Conservation (phyloP, 306 rosid genomes). For the Calophaca sinica region DNA sequence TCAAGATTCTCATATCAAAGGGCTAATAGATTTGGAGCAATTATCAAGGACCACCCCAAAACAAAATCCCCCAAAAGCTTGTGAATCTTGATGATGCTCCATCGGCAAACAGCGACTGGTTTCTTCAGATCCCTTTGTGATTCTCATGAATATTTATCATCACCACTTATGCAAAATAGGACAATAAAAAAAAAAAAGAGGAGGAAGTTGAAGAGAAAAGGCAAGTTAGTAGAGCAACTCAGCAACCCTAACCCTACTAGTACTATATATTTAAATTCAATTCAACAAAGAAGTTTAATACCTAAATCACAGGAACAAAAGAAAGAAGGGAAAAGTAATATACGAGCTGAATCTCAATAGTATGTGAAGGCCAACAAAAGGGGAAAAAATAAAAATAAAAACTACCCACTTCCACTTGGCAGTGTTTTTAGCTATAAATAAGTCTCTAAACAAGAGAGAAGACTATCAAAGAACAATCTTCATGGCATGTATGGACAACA, state of each 20-base stretch:
- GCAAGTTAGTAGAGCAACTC: neutral
- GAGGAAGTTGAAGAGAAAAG: neutral
- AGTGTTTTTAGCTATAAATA: neutral
- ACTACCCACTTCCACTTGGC: conserved; percentile 32
- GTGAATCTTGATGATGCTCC: conserved; percentile 98
- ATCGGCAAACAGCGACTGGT: conserved; percentile 58
- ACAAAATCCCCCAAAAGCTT: conserved; percentile 37
- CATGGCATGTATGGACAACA: neutral
- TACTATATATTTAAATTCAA: conserved; percentile 35
- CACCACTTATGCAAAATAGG: conserved; percentile 36
- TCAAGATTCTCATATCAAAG: conserved; percentile 82
- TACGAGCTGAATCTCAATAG: neutral
- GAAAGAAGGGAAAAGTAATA: neutral
- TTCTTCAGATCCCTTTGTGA: conserved; percentile 34
- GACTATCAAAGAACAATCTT: neutral
- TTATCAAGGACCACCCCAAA: conserved; percentile 40
- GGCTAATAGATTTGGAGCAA: conserved; percentile 30
- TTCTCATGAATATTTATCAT: neutral
- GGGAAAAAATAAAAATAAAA: conserved; percentile 8
- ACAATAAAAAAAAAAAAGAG: neutral
- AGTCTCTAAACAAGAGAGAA: neutral
- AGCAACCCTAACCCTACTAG: conserved; percentile 64
- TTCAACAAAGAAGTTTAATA: conserved; percentile 30
- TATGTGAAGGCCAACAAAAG: neutral
- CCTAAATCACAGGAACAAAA: neutral